Percentiles rank a stretch among this genome's conserved stretches.
These are phyloP conservation scores for Tanacetum coccineum DNA, from an alignment of 129 eudicot species.

Conservation along the genomic window DNA sequence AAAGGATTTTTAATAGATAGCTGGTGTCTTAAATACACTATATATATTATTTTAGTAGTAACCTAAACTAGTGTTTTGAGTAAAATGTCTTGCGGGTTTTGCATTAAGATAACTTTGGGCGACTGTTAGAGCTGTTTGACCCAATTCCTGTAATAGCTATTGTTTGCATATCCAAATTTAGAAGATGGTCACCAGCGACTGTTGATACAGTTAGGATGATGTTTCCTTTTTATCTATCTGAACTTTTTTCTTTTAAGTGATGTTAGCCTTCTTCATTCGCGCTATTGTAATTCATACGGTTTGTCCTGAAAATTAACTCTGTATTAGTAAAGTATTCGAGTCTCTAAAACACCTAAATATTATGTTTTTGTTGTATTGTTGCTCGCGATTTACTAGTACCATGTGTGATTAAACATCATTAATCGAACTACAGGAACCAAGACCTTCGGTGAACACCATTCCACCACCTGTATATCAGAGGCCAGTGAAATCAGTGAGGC, in stretches of 20 bases:
- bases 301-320: not conserved
- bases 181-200: too few species aligned
- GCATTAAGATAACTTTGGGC: too few species aligned
- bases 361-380: not conserved
- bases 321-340: not conserved
- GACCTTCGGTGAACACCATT: slow-evolving; percentile 29
- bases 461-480: slow-evolving; percentile 52
- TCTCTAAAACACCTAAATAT: not conserved
- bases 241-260: not conserved
- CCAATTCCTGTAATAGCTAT: too few species aligned
- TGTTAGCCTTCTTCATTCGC: not conserved
- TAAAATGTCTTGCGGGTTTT: too few species aligned
- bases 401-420: not conserved
- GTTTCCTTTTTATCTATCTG: not conserved
- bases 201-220: too few species aligned
- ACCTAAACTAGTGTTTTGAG: too few species aligned
- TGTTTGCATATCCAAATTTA: not conserved
- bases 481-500: slow-evolving; percentile 50
- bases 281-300: not conserved
- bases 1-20: too few species aligned
- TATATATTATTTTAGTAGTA: too few species aligned
- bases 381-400: not conserved
- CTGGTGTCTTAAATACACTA: too few species aligned
- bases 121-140: too few species aligned
- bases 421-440: slow-evolving; percentile 41